These are phyloP conservation scores for Diddensiella caesifluorescens DNA, from an alignment of 805 yeast genomes.

Conservation along the genomic window DNA sequence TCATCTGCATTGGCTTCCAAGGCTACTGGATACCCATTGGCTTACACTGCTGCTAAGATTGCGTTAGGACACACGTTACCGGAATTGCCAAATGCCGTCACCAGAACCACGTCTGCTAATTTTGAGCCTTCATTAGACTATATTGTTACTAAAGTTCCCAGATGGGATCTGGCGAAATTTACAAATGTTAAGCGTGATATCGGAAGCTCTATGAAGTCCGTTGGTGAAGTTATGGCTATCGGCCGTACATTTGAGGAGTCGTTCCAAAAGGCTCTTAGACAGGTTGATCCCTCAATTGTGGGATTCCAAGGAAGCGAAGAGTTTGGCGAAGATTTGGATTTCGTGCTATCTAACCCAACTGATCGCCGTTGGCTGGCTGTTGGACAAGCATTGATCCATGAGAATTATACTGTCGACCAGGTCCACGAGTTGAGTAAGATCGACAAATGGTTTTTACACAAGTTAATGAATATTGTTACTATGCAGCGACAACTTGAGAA, in stretches of 20 bases:
- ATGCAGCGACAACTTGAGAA: constrained; percentile 77
- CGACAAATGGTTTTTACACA: constrained; percentile 93
- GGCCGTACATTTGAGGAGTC: constrained; percentile 98
- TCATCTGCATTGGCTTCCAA: constrained; percentile 97
- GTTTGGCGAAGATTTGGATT: constrained; percentile 71
- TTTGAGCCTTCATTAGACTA: constrained; percentile 97
- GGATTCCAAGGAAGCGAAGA: constrained; percentile 80
- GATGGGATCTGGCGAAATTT: constrained; percentile 97
- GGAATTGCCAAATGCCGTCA: constrained; percentile 92
- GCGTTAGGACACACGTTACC: constrained; percentile 93
- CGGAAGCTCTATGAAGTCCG: constrained; percentile 97
- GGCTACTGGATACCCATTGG: constrained; percentile 98
- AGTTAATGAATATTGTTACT: constrained; percentile 86
- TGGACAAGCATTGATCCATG: constrained; percentile 92
- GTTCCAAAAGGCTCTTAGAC: constrained; percentile 95
- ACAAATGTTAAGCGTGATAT: constrained; percentile 90
- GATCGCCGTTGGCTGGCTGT: constrained; percentile 98
- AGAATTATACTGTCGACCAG: constrained; percentile 82
- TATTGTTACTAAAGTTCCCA: constrained; percentile 94
- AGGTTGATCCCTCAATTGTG: constrained; percentile 82
- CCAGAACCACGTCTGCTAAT: constrained; percentile 92
- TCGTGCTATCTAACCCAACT: constrained; percentile 75
- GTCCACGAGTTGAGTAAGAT: constrained; percentile 90
- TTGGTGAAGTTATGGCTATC: constrained; percentile 98
- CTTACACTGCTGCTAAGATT: constrained; percentile 97